Evolutionary conservation across 495 filamentous ascomycete species (phyloP).

Genomic region (Aspergillus cavernicola): DNA sequence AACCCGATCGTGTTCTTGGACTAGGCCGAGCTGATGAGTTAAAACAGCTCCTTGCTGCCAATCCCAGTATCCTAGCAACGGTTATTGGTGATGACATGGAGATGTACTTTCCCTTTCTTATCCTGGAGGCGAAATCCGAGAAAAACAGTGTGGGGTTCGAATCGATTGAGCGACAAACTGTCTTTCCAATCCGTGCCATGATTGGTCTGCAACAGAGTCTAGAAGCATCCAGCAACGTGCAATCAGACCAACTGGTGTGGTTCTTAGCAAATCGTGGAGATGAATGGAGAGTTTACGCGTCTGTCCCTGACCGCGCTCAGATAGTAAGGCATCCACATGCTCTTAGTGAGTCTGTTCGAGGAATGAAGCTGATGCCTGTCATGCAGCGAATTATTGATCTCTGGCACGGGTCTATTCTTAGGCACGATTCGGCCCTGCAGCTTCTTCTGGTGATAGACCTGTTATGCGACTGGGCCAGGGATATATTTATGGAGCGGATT

Average conservation of each 20-base stretch:
- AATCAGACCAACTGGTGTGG: background rate
- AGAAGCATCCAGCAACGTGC: background rate
- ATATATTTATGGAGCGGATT: constrained; percentile 1
- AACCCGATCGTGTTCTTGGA: background rate
- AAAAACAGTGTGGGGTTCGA: constrained; percentile 12
- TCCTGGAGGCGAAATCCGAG: constrained; percentile 18
- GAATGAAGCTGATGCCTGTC: background rate
- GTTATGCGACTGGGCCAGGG: constrained; percentile 4
- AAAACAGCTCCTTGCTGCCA: background rate
- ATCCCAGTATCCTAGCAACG: background rate
- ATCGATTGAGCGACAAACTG: constrained; percentile 14
- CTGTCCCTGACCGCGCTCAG: background rate
- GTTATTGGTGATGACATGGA: background rate
- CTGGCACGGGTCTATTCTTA: constrained; percentile 2
- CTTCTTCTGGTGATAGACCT: background rate
- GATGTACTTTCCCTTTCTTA: constrained; percentile 13
- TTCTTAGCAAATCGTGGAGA: constrained; percentile 4
- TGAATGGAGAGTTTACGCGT: constrained; percentile 2
- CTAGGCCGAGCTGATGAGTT: background rate
- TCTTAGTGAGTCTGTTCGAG: background rate
- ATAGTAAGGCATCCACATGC: background rate
- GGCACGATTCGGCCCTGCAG: background rate
- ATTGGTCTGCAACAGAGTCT: constrained; percentile 10
- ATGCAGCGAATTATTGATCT: constrained; percentile 1
- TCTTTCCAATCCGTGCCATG: constrained; percentile 13